Conservation (phyloP, 345 rosid species). For the Gossypium turneri region DNA sequence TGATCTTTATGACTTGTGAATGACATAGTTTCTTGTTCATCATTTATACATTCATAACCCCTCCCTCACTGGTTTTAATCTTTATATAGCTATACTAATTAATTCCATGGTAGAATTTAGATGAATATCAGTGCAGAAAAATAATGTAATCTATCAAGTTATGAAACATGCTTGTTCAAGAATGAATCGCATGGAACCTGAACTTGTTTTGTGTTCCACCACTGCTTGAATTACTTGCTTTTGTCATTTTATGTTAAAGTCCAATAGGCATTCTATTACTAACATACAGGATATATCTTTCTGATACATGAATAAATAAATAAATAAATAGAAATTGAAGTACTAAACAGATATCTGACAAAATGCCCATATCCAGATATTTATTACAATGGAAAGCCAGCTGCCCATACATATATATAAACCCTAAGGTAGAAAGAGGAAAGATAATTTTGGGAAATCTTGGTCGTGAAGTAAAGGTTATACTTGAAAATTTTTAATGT, state of each 20-base stretch:
- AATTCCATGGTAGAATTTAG: neutral
- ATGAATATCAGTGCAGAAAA: neutral
- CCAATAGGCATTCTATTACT: no score
- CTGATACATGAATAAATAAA: no score
- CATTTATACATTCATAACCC: neutral
- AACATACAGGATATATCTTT: neutral
- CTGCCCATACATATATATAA: neutral
- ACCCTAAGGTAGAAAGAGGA: neutral
- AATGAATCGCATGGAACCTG: neutral
- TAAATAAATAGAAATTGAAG: no score
- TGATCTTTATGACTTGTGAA: neutral
- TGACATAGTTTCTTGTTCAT: constrained; percentile 1
- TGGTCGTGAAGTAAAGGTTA: neutral
- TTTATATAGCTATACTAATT: neutral
- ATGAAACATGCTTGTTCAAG: neutral
- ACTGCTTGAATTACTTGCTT: no score
- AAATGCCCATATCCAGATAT: no score
- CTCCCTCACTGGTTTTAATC: neutral
- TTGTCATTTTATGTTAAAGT: no score
- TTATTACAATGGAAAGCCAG: no score
- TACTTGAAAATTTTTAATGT: no score
- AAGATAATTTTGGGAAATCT: neutral
- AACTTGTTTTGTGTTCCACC: no score
- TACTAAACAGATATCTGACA: no score
- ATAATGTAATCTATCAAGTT: neutral